Evolutionary conservation across 2,329 filamentous ascomycete species (phyloP).

Genomic region (Pestalotiopsis fici): DNA sequence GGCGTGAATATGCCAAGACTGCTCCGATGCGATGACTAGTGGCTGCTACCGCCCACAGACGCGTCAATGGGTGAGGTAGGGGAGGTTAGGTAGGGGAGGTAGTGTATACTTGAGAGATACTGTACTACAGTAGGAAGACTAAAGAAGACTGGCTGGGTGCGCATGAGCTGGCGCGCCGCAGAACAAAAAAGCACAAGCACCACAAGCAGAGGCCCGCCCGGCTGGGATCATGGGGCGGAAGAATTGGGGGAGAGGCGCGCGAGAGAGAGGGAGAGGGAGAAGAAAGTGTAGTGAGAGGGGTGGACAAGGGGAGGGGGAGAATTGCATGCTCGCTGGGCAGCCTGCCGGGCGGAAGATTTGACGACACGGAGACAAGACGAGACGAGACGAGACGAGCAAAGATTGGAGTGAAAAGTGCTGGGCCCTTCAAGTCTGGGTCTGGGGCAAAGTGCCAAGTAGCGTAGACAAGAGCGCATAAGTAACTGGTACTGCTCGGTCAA

Average conservation of each 20-base stretch:
- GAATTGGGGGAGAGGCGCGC: not conserved
- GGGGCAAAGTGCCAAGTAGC: not conserved
- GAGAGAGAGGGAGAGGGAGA: not conserved
- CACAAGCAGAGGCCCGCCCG: not conserved
- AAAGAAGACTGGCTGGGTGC: not conserved
- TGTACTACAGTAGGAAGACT: not conserved
- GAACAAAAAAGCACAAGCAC: not conserved
- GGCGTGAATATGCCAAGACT: not conserved
- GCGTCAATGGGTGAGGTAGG: conserved; percentile 7
- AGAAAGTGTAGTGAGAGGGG: not conserved
- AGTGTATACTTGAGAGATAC: not conserved
- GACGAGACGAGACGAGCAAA: conserved; percentile 2
- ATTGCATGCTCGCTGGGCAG: not conserved
- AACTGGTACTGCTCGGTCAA: not conserved
- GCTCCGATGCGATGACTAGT: conserved; percentile 5
- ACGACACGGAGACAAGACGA: not conserved
- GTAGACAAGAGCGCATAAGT: not conserved
- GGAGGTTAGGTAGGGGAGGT: not conserved
- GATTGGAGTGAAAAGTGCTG: conserved; percentile 1
- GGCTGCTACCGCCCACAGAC: not conserved
- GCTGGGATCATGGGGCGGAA: conserved; percentile 10
- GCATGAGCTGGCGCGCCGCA: conserved; percentile 6
- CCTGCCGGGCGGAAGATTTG: conserved; percentile 4
- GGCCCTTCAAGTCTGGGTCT: not conserved
- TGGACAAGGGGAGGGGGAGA: not conserved